Conservation (phyloP, 805 yeast genomes). For the Ascoidea asiatica region DNA sequence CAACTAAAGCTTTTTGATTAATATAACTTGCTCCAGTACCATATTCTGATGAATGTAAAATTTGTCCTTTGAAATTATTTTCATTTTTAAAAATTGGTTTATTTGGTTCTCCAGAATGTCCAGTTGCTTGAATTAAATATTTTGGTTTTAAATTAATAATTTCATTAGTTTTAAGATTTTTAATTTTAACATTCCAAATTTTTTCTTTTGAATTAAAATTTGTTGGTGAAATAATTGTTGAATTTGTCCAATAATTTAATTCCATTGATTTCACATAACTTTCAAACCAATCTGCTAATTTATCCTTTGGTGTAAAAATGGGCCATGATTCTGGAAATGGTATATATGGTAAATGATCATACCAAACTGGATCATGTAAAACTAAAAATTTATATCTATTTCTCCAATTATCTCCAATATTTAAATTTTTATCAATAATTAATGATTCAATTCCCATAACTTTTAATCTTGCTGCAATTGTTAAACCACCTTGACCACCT, state of each 20-base stretch:
- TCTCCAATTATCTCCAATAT: slow-evolving; percentile 35
- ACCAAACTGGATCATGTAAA: slow-evolving; percentile 32
- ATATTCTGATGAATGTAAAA: slow-evolving; percentile 29
- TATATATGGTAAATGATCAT: slow-evolving; percentile 27
- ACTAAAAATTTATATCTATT: slow-evolving; percentile 29
- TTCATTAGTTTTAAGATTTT: too few relatives aligned
- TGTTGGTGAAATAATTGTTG: too few relatives aligned
- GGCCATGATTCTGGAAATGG: slow-evolving; percentile 29
- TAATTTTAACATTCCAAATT: too few relatives aligned
- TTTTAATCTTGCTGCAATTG: slow-evolving; percentile 28
- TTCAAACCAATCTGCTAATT: slow-evolving; percentile 30
- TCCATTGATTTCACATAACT: slow-evolving; percentile 27
- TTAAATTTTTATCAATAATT: slow-evolving; percentile 23
- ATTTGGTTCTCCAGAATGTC: slow-evolving; percentile 32
- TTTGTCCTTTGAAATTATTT: slow-evolving; percentile 22
- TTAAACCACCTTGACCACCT: slow-evolving; percentile 33
- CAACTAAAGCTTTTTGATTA: slow-evolving; percentile 29
- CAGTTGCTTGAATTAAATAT: slow-evolving; percentile 30
- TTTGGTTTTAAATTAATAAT: slow-evolving; percentile 17
- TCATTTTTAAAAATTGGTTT: slow-evolving; percentile 26
- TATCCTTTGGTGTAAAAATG: slow-evolving; percentile 28
- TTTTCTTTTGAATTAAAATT: too few relatives aligned
- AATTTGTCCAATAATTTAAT: slow-evolving; percentile 22
- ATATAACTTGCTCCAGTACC: slow-evolving; percentile 26
- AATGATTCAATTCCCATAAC: slow-evolving; percentile 26